These are phyloP conservation scores for Saksenaea oblongispora DNA, from an alignment of 371 early-diverging fungal genomes.

Conservation along the genomic window DNA sequence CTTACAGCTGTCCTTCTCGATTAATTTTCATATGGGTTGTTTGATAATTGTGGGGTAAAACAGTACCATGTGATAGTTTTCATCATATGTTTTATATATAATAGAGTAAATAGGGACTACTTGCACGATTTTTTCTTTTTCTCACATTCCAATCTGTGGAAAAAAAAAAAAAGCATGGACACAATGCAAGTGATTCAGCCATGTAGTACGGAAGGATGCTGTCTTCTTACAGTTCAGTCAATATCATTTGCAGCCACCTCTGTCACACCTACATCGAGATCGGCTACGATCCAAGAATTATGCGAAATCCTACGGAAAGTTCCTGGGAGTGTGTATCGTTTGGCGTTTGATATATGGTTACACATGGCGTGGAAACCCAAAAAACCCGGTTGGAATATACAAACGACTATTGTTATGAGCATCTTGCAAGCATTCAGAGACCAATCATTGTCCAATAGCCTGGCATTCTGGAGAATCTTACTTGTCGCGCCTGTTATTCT, in stretches of 20 bases:
- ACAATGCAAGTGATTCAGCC: conserved; percentile 7
- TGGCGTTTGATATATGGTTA: conserved; percentile 26
- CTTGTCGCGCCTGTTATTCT: conserved; percentile 26
- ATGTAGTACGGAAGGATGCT: conserved; percentile 18
- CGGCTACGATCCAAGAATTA: conserved; percentile 20
- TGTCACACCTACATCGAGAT: neutral
- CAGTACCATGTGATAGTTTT: conserved; percentile 9
- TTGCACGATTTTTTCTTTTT: conserved; percentile 1
- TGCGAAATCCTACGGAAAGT: conserved; percentile 18
- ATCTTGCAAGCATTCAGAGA: conserved; percentile 38
- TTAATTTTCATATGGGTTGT: neutral
- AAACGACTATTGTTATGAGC: conserved; percentile 35
- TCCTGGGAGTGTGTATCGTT: conserved; percentile 18
- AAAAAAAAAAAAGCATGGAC: neutral
- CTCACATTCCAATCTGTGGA: neutral
- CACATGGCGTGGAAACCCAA: conserved; percentile 30
- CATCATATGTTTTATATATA: conserved; percentile 19
- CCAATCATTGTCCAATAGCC: conserved; percentile 27
- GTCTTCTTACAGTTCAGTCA: conserved; percentile 4
- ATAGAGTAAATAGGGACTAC: neutral
- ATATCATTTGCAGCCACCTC: neutral
- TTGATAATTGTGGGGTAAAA: conserved; percentile 17
- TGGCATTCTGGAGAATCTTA: conserved; percentile 38
- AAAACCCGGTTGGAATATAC: conserved; percentile 41
- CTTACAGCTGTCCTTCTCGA: neutral